Base-by-base conservation (phyloP, 2,329 filamentous ascomycete species). In the Alternaria postmessia region DNA sequence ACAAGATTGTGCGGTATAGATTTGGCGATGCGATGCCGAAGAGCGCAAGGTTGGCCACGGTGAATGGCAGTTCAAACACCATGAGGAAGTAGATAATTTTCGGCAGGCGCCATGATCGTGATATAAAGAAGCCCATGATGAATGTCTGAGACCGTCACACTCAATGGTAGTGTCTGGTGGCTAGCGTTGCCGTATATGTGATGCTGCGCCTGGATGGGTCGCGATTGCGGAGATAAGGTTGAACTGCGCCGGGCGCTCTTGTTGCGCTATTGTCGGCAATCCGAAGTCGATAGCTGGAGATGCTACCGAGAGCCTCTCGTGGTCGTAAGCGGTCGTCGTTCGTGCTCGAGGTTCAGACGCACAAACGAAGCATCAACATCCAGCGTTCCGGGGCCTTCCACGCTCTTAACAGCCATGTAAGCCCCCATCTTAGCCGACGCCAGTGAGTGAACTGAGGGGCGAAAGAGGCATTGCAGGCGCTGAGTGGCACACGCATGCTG, bases 11-110 rank as follows among this genome's bases (percentile, higher is more conserved):
- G 47, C 91, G 87, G 77, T 89, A 94, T 54, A 89, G 83, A 75
- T 93, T 86, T 16, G 91, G 91, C 67, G 91, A 88, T 34, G 90
- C 86, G 70, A 94, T 87, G 67, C 88, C 90, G 74, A 91, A 91
- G 53, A 94, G 83, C 38, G 91, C 85, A 64, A 94, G 84, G 51
- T 86, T 80, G 16, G 88, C 85, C 57, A 94, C 82, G 24, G 89
- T 86, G 64, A 88, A 85, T 38, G 81, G 78, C 53, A 94, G 84
- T 79, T 94, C 91, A 52, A 88, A 72, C 51, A 86, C 71, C 81
- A 94, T 86, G 65, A 91, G 81, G 49, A 75, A 82, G 63, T 84
- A 80, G 66, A 88, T 78, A 63, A 84, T 62, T 65, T 81, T 83
- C 42, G 84, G 82, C 28, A 83, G 78, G 56, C 84, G 82, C 81